Base-by-base conservation (phyloP, 495 filamentous ascomycete genomes). In the Trichoderma reesei region DNA sequence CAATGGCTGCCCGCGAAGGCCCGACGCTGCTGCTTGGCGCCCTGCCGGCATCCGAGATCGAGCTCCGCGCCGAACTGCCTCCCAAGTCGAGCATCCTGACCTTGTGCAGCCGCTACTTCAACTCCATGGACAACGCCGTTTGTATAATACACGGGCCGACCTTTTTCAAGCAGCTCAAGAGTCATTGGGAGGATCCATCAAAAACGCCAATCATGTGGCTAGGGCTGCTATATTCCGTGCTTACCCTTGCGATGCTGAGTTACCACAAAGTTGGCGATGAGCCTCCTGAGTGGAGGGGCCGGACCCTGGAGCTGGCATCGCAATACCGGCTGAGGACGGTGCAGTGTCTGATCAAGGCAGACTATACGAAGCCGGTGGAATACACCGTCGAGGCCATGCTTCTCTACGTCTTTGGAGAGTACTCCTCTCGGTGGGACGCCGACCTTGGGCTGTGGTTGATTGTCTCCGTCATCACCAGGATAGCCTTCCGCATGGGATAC, bases 401-500 rank as follows among this genome's bases (percentile, higher is more conserved):
- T 33, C 85, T 98, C 39, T 90, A 96, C 74, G 76, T 95, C 39
- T 86, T 90, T 70, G 88, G 89, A 39, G 90, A 96, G 74, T 89
- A 89, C 69, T 83, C 84, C 18, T 83, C 89, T 63, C 87, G 85
- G 54, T 86, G 85, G 75, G 91, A 96, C 67, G 83, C 89, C 11
- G 92, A 97, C 65, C 79, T 89, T 10, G 88, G 86, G 11, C 78
- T 95, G 10, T 95, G 92, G 87, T 79, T 96, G 59, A 82, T 94
- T 63, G 81, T 85, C 8, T 88, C 90, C 26, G 84, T 95, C 68
- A 85, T 96, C 65, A 86, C 90, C 33, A 86, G 93, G 64, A 76
- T 96, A 63, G 90, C 93, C 10, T 91, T 97, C 82, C 83, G 90
- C 34, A 96, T 96, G 90, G 94, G 94, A 59, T 95, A 96, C 65